Base-by-base conservation (phyloP, 306 rosid species). In the Lathyrus aphaca region DNA sequence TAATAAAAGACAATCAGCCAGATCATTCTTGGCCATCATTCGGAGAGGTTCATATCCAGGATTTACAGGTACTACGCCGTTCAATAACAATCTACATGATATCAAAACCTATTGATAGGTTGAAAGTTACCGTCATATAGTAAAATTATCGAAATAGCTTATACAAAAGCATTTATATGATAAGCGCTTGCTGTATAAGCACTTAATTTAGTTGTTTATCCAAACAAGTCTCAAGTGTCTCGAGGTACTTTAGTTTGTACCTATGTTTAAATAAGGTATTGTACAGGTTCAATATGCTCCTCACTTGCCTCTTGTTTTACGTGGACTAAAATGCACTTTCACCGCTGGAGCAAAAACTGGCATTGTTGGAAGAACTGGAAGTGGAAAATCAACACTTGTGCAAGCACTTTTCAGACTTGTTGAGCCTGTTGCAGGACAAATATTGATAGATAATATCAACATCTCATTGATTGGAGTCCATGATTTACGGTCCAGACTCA, bases 311-410 rank as follows among this genome's bases (percentile, higher is more conserved):
- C 80, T 92, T 39, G 93, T 92, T 79, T 85, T 92, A 79, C 80
- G 83, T 8, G 96, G 96, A 54, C 77, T 91, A 46, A 82, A 90
- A 1, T 89, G 95, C 76, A 87, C 87, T 57, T 89, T 92, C 16
- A 74, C 70, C 0, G 93, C 89, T 48, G 93, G 93, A 73, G 75
- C 45, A 77, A 92, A 88, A 81, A 85, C 89, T 32, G 96, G 98
- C 64, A 92, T 92, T 71, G 95, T 92, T 11, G 96, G 96, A 25
- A 80, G 98, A 86, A 92, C 95, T 3, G 95, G 98, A 61, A 89
- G 86, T 49, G 95, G 95, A 12, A 92, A 92, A 77, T 40, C 95
- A 54, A 88, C 98, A 72, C 80, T 92, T 6, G 91, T 89, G 48
- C 96, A 89, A 60, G 73, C 95, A 51, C 87, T 89, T 60, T 88